Conservation (phyloP, 1,284 basidiomycete genomes). For the Lignosus rhinocerotis region DNA sequence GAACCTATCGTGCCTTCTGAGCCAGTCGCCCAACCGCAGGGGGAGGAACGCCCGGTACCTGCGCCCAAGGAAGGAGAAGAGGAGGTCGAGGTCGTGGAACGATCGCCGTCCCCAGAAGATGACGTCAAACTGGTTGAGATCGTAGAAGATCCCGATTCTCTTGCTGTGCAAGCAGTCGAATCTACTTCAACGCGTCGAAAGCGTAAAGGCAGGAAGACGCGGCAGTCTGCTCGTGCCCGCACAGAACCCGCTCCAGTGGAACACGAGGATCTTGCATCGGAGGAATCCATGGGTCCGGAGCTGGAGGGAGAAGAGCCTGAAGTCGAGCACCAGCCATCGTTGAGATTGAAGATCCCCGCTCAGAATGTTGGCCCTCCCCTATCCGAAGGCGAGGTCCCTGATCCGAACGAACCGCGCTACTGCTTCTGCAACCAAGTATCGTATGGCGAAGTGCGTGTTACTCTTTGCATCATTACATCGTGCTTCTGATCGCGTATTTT, state of each 20-base stretch:
- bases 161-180: background rate
- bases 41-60: background rate
- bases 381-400: slow-evolving; percentile 21
- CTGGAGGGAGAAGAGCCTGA: slow-evolving; percentile 10
- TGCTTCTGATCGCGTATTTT: background rate
- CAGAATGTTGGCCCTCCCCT: slow-evolving; percentile 14
- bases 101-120: too few species aligned
- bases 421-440: slow-evolving; percentile 79
- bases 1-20: background rate
- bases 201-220: slow-evolving; percentile 18
- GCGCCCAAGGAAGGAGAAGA: background rate
- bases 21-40: background rate
- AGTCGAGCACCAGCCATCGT: slow-evolving; percentile 7
- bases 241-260: background rate
- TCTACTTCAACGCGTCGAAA: slow-evolving; percentile 3
- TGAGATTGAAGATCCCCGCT: slow-evolving; percentile 33
- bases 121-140: background rate
- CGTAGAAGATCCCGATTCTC: slow-evolving; percentile 1
- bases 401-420: slow-evolving; percentile 61
- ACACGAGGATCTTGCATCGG: background rate
- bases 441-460: slow-evolving; percentile 66
- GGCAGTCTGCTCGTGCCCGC: slow-evolving; percentile 2
- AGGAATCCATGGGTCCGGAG: background rate
- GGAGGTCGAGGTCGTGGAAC: background rate
- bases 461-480: background rate